Evolutionary conservation across 169 alveolate genomes (phyloP).

Genomic region (Plasmodium blacklocki): DNA sequence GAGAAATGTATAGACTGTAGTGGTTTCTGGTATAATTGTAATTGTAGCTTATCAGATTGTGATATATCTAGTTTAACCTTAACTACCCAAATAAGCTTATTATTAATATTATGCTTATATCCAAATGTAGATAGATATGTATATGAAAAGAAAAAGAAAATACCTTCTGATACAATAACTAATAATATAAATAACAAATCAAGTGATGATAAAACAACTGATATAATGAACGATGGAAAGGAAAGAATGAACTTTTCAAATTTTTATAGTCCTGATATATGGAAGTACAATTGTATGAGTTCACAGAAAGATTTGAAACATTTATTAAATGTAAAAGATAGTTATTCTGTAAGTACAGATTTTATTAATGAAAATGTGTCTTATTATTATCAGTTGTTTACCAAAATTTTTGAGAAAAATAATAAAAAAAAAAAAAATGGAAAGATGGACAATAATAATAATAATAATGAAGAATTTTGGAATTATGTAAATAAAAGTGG

Average conservation of each 20-base stretch:
- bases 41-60: constrained; percentile 36
- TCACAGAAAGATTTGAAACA: constrained; percentile 50
- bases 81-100: constrained; percentile 66
- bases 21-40: constrained; percentile 73
- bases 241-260: constrained; percentile 32
- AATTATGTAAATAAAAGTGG: background rate
- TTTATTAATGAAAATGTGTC: constrained; percentile 57
- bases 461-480: constrained; percentile 31
- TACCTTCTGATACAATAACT: background rate
- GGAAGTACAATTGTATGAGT: constrained; percentile 76
- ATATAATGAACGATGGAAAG: constrained; percentile 24
- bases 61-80: constrained; percentile 37
- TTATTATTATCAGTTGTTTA: constrained; percentile 34
- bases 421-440: constrained; percentile 34
- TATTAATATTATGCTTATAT: constrained; percentile 57
- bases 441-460: background rate
- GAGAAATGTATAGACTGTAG: constrained; percentile 44
- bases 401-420: constrained; percentile 49
- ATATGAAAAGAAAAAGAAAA: constrained; percentile 55
- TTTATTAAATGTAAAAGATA: constrained; percentile 36
- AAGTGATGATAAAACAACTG: constrained; percentile 2
- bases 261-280: constrained; percentile 42
- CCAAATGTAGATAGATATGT: constrained; percentile 73
- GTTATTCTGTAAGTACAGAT: constrained; percentile 28
- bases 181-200: background rate